phyloP scores from a whole-genome alignment of 495 filamentous ascomycete genomes.

The Penicillium cataractarum region DNA sequence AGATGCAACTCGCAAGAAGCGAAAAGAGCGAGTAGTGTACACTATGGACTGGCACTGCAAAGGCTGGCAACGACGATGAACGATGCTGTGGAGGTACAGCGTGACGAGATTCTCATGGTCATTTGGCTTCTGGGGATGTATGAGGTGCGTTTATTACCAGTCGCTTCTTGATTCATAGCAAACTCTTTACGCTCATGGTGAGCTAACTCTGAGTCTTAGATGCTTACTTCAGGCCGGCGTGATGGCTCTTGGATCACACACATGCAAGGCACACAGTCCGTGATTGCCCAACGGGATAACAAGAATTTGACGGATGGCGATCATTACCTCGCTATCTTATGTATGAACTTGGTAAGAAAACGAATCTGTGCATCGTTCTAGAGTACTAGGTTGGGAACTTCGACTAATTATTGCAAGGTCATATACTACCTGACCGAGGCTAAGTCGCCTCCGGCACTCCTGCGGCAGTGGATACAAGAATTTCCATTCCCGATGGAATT shows the following conservation, averaged over 20 bases:
- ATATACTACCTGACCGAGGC: not conserved
- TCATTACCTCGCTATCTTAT: slow-evolving; percentile 11
- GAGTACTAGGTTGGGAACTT: not conserved
- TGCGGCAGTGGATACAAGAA: not conserved
- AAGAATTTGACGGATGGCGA: slow-evolving; percentile 8
- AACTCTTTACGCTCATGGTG: not conserved
- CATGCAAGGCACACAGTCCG: slow-evolving; percentile 19
- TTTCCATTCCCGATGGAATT: not conserved
- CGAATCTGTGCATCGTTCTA: no score
- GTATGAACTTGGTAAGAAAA: slow-evolving; percentile 16
- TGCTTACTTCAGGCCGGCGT: slow-evolving; percentile 14
- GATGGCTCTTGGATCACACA: slow-evolving; percentile 22
- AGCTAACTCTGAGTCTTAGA: not conserved
- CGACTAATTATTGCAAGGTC: not conserved
- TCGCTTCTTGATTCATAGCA: not conserved
- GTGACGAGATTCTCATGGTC: slow-evolving; percentile 17
- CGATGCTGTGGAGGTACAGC: slow-evolving; percentile 9
- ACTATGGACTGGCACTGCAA: slow-evolving; percentile 18
- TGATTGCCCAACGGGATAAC: slow-evolving; percentile 15
- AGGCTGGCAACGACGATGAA: slow-evolving; percentile 11
- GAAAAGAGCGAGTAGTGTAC: slow-evolving; percentile 6
- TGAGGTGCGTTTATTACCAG: slow-evolving; percentile 12
- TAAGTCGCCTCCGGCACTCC: not conserved
- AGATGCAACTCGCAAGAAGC: slow-evolving; percentile 15
- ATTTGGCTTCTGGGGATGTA: slow-evolving; percentile 21